phyloP scores from a whole-genome alignment of 495 filamentous ascomycete genomes.

The Hyaloscypha finlandica region DNA sequence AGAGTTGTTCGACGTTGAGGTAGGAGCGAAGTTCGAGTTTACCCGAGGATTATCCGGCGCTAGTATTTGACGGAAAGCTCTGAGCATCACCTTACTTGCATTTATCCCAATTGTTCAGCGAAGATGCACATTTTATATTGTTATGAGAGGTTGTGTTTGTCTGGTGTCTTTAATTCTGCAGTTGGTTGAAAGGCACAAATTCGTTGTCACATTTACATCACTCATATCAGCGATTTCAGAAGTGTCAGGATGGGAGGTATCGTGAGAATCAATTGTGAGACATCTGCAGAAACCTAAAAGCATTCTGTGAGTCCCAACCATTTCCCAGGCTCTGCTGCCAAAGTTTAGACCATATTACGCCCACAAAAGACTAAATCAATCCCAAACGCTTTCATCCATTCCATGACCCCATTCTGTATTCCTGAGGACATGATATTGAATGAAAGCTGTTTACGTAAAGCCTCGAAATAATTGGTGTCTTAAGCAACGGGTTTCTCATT shows the following conservation, averaged over 20 bases:
- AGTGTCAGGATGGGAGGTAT: neutral
- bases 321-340: neutral
- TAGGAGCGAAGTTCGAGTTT: neutral
- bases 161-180: too few species aligned
- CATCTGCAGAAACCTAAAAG: neutral
- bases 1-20: constrained; percentile 12
- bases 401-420: constrained; percentile 8
- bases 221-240: neutral
- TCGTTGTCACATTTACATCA: neutral
- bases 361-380: neutral
- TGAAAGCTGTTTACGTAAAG: neutral
- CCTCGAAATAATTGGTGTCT: neutral
- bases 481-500: constrained; percentile 21
- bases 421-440: constrained; percentile 5
- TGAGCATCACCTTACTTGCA: neutral
- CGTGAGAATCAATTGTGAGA: neutral
- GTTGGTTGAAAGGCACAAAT: neutral
- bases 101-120: neutral
- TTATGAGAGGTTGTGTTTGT: neutral
- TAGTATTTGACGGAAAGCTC: constrained; percentile 8
- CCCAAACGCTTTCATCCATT: constrained; percentile 7
- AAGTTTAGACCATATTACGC: neutral
- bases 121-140: neutral
- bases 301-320: neutral
- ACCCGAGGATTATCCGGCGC: constrained; percentile 24